Evolutionary conservation across 2,329 filamentous ascomycete genomes (phyloP).

Genomic region (Lachnellula suecica): DNA sequence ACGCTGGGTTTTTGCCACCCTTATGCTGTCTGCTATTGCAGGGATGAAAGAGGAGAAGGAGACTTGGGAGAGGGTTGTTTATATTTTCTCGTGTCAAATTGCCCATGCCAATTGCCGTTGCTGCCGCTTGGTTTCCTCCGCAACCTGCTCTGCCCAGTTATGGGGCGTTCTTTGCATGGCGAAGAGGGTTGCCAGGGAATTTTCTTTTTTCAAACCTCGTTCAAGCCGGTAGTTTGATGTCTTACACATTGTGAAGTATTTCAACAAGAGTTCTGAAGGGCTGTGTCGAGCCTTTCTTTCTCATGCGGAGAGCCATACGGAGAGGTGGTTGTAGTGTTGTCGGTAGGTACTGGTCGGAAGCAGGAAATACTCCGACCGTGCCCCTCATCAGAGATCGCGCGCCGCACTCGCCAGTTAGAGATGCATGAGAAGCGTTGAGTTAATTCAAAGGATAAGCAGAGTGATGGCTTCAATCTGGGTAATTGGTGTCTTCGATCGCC

Average conservation of each 20-base stretch:
- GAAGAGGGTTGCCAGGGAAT: too few relatives aligned
- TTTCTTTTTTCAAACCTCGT: too few relatives aligned
- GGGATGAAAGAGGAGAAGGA: not conserved
- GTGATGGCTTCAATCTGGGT: slow-evolving; percentile 14
- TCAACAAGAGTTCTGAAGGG: too few relatives aligned
- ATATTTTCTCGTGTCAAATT: not conserved
- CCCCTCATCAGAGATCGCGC: not conserved
- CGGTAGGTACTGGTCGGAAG: not conserved
- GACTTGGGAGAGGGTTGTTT: not conserved
- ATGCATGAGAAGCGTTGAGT: slow-evolving; percentile 14
- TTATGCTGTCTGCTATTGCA: not conserved
- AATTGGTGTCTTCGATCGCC: slow-evolving; percentile 9
- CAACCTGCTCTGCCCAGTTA: too few relatives aligned
- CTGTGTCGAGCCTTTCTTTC: too few relatives aligned
- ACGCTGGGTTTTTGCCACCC: not conserved
- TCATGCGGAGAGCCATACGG: too few relatives aligned
- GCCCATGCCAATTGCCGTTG: not conserved
- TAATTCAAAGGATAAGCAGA: slow-evolving; percentile 13
- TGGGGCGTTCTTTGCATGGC: too few relatives aligned
- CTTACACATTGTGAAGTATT: too few relatives aligned
- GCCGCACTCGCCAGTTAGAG: not conserved
- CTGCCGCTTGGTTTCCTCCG: slow-evolving; percentile 3
- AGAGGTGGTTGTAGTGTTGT: not conserved
- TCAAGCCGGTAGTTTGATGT: too few relatives aligned
- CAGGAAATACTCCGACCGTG: not conserved